A percentile compares a stretch with the other conserved stretches of the same genome.
Conservation (phyloP, 495 filamentous ascomycete genomes). For the Saxophila tyrrhenica region DNA sequence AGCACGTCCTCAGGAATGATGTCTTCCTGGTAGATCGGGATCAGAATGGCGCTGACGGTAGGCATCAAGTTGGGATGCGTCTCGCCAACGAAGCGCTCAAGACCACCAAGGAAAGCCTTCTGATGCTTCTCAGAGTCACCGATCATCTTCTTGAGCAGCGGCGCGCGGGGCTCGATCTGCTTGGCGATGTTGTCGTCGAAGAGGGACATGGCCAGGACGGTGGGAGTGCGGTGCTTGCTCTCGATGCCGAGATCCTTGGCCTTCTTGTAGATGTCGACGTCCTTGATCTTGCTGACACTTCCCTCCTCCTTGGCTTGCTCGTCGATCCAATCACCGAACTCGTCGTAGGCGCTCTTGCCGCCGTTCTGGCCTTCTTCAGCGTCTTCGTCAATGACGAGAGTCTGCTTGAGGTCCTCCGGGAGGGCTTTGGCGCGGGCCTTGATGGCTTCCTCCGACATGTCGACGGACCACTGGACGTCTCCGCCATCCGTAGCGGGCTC, state of each 20-base stretch:
- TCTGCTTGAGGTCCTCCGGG: constrained; percentile 80
- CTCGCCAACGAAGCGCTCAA: constrained; percentile 81
- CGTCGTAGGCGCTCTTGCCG: constrained; percentile 73
- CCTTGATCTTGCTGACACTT: constrained; percentile 61
- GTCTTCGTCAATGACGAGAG: constrained; percentile 76
- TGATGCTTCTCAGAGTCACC: constrained; percentile 74
- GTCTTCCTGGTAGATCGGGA: constrained; percentile 79
- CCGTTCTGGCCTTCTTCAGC: constrained; percentile 69
- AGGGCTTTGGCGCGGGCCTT: constrained; percentile 85
- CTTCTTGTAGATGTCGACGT: constrained; percentile 88
- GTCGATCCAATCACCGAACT: constrained; percentile 86
- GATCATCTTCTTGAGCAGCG: constrained; percentile 85
- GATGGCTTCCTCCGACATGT: constrained; percentile 89
- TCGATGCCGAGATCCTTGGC: constrained; percentile 94
- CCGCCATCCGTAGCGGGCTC: constrained; percentile 54
- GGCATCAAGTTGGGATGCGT: constrained; percentile 67
- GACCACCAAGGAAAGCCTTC: constrained; percentile 94
- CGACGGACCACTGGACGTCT: constrained; percentile 88
- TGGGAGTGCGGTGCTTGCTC: constrained; percentile 81
- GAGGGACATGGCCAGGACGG: constrained; percentile 84
- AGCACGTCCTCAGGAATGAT: constrained; percentile 76
- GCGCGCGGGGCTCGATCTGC: constrained; percentile 70
- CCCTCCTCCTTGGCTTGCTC: constrained; percentile 59
- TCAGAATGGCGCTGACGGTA: constrained; percentile 72
- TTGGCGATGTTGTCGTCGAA: constrained; percentile 83